Percentiles rank a stretch among this genome's conserved stretches.
phyloP scores from a whole-genome alignment of 2,329 filamentous ascomycete genomes.

The Exserohilum turcica region DNA sequence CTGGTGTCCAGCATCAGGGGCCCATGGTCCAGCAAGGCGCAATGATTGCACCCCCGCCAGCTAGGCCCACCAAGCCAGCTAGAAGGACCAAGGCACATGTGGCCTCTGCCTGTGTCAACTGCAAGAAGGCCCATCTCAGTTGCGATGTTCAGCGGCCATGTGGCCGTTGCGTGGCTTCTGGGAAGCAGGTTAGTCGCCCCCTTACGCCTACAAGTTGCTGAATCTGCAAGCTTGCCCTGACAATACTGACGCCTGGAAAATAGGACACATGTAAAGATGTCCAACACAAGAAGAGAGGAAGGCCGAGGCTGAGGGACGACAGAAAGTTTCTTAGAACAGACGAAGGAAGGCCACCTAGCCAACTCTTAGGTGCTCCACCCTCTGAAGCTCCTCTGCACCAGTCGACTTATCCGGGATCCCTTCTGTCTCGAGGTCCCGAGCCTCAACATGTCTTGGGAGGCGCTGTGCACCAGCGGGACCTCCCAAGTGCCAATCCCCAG shows the following conservation, averaged over 20 bases:
- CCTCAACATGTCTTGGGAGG: slow-evolving; percentile 26
- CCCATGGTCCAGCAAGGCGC: slow-evolving; percentile 41
- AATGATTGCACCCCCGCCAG: slow-evolving; percentile 40
- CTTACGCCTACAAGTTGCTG: background rate
- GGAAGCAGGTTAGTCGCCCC: slow-evolving; percentile 63
- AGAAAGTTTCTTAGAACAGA: slow-evolving; percentile 42
- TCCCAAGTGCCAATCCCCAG: slow-evolving; percentile 22
- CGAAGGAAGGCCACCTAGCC: slow-evolving; percentile 36
- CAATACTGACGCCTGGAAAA: slow-evolving; percentile 11
- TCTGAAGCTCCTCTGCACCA: slow-evolving; percentile 30
- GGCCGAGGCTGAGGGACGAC: slow-evolving; percentile 73
- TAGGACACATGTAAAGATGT: slow-evolving; percentile 81
- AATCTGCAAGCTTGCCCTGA: background rate
- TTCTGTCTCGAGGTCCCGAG: slow-evolving; percentile 32
- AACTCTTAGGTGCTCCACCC: slow-evolving; percentile 31
- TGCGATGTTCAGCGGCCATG: slow-evolving; percentile 74
- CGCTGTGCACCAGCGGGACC: slow-evolving; percentile 24
- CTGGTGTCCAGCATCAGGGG: slow-evolving; percentile 33
- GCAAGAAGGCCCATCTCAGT: slow-evolving; percentile 79
- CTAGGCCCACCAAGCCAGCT: slow-evolving; percentile 42
- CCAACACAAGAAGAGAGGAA: slow-evolving; percentile 82
- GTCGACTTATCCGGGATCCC: slow-evolving; percentile 25
- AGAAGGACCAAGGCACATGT: slow-evolving; percentile 74
- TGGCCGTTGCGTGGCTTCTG: slow-evolving; percentile 75
- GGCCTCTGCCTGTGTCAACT: slow-evolving; percentile 82